Evolutionary conservation across 768 basidiomycete species (phyloP), one percentile per base, ranked within the genome.

Genomic region (Crucibulum laeve): DNA sequence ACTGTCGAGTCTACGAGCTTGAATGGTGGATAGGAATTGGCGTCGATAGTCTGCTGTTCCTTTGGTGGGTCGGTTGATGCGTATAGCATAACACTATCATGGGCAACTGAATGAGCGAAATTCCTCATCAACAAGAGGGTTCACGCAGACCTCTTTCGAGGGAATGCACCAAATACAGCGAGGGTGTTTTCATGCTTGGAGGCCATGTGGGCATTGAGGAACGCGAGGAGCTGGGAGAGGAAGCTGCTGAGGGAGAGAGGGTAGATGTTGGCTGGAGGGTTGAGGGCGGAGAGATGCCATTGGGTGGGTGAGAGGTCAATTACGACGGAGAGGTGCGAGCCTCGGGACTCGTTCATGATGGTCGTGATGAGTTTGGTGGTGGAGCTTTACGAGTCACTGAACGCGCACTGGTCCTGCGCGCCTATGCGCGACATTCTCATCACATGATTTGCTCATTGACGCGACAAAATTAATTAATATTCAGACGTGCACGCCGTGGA

Each of bases 141-240:
- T n/a, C 18, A 39, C 37, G 28, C 69, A 22, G 4, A 89, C 91
- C 89, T 92, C 63, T 83, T 84, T 17, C 80, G 81, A 1, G 89
- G 88, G 37, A 92, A 72, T 4, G 94, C 95, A 5, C 82, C 95
- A 59, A 91, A 95, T 43, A 97, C 87, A 4, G 92, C 89, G 28
- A 99, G 73, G 3, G 87, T 79, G 59, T 99, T 99, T 61, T 95
- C 93, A 66, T 93, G 86, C 51, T 85, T 81, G 49, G 81, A 77
- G 1, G 93, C 93, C 47, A 98, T 77, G 65, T 98, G 93, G 3
- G 92, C 80, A 57, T 99, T 98, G 56, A 95, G 70, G 56, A 97
- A 95, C 23, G 88, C 84, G 45, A 97, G 77, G 21, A 96, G 69
- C 54, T 92, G 88, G 2, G 89, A 80, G 36, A 97, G 71, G 59